Evolutionary conservation across 345 rosid genomes (phyloP), one percentile per base, ranked within the genome.

Genomic region (Conringia planisiliqua): DNA sequence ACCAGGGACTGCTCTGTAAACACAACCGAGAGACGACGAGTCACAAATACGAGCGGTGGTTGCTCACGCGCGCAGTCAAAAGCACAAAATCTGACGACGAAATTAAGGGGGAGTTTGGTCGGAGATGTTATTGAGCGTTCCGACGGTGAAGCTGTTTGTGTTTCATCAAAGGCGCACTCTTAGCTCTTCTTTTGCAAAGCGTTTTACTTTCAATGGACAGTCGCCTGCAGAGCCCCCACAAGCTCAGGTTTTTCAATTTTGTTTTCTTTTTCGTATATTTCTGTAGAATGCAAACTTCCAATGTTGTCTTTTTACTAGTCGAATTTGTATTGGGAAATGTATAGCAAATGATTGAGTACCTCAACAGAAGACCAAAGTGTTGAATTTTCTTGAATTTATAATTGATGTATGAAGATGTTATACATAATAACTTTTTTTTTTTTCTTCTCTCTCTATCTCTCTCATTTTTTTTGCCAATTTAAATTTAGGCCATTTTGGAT

Each of bases 401-500:
- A 40, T 54, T 48, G 9, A 66, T 74, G 50, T 74, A 58, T 57
- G 43, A 38, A 22, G 17, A 12, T 17, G 42, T 18, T 46, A 17
- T 35, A 12, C 2, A 42, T 9, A 40, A 43, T 29, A n/a, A n/a
- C n/a, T n/a, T n/a, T n/a, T n/a, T 1, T 29, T 16, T 24, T 22
- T 51, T 10, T 4, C 36, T 33, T 50, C 18, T 51, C 47, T 68
- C 71, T 17, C 35, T 52, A 43, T n/a, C n/a, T n/a, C n/a, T n/a
- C n/a, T n/a, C n/a, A n/a, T n/a, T n/a, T n/a, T n/a, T n/a, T n/a
- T n/a, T 3, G 27, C 64, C 11, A 22, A 48, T 59, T 54, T 63
- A 86, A 88, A 62, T 64, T 6, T 79, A 63, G 63, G 72, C 57
- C 61, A 54, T 47, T 70, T 50, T 68, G 62, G 86, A 85, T 13